Conservation (phyloP, 495 filamentous ascomycete species). For the Neurospora tetraspora region DNA sequence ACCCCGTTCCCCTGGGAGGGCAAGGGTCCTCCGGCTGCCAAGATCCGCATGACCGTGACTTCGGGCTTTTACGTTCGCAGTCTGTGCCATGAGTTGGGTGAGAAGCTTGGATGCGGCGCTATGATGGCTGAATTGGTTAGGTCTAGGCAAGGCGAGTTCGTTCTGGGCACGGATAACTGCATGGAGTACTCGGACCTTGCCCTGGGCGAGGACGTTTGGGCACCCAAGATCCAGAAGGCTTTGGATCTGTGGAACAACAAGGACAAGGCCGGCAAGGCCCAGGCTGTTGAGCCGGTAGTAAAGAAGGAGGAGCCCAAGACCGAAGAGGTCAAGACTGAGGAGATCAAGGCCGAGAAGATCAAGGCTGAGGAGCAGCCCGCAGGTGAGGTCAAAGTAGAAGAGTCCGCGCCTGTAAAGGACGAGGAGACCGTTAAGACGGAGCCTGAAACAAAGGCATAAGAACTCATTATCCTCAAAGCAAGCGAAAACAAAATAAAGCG, state of each 20-base stretch:
- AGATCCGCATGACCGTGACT: constrained; percentile 81
- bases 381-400: background rate
- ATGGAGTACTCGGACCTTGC: constrained; percentile 74
- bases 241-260: constrained; percentile 30
- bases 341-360: background rate
- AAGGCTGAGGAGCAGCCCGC: background rate
- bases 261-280: background rate
- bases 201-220: constrained; percentile 76
- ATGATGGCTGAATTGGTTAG: constrained; percentile 82
- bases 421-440: background rate
- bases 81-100: constrained; percentile 83
- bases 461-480: background rate
- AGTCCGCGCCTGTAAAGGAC: background rate
- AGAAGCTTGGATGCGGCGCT: constrained; percentile 67
- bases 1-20: constrained; percentile 31
- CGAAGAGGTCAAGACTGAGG: background rate
- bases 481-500: background rate
- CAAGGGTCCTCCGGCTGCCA: constrained; percentile 59
- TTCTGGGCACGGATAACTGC: constrained; percentile 54
- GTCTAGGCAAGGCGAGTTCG: constrained; percentile 70
- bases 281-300: background rate
- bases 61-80: constrained; percentile 97
- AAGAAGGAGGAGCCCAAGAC: background rate
- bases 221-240: constrained; percentile 56
- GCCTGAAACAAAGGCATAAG: background rate